Conservation (phyloP, 23 red algal genomes). For the Gracilaria domingensis region DNA sequence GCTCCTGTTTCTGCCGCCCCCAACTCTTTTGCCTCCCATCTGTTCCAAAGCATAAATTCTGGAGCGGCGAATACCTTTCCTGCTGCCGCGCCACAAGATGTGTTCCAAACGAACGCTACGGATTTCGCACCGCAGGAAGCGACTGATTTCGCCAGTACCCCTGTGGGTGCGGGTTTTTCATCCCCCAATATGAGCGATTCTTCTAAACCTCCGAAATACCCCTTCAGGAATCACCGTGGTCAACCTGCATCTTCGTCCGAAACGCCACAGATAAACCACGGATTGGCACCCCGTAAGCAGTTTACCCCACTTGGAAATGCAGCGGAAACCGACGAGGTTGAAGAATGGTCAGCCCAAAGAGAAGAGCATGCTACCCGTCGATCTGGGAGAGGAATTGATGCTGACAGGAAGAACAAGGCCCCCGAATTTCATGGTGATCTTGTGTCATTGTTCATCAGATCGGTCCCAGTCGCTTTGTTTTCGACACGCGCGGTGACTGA, state of each 20-base stretch:
- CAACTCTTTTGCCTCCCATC: neutral
- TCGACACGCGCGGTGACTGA: conserved; percentile 5
- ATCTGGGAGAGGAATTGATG: neutral
- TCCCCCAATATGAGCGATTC: neutral
- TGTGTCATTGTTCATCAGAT: conserved; percentile 25
- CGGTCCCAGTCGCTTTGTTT: conserved; percentile 39
- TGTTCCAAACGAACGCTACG: neutral
- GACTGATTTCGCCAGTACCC: neutral
- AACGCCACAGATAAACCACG: neutral
- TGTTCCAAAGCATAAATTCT: neutral
- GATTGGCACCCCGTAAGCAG: conserved; percentile 19
- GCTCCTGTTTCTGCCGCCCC: neutral
- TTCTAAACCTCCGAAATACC: conserved; percentile 29
- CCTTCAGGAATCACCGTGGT: neutral
- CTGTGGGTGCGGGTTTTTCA: neutral
- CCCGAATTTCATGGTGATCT: neutral
- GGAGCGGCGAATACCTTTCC: neutral
- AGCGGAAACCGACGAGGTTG: neutral
- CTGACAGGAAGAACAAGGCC: neutral
- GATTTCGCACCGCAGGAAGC: neutral
- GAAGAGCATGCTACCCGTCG: neutral
- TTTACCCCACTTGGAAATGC: neutral
- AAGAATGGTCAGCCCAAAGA: neutral
- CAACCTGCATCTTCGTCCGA: neutral
- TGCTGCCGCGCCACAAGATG: neutral